Evolutionary conservation across 2,329 filamentous ascomycete genomes (phyloP).

Genomic region (Albifimbria verrucaria): DNA sequence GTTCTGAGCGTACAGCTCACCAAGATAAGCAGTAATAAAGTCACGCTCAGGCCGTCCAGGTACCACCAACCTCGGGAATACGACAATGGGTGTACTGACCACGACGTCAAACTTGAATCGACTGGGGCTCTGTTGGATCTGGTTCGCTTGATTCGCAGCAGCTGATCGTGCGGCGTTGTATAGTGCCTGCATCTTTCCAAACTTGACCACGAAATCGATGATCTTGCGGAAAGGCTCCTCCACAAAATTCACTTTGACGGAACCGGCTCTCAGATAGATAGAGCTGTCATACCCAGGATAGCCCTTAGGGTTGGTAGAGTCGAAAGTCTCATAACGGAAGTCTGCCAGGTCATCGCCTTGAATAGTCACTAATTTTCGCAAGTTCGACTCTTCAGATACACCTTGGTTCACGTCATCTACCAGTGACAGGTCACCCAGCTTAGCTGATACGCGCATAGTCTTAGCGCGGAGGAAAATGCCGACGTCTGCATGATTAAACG

Average conservation of each 20-base stretch:
- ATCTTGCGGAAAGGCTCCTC: constrained; percentile 98
- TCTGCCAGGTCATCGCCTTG: constrained; percentile 94
- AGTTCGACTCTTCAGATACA: constrained; percentile 72
- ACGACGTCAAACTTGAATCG: constrained; percentile 93
- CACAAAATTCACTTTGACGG: constrained; percentile 93
- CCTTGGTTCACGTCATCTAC: constrained; percentile 93
- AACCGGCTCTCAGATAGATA: constrained; percentile 85
- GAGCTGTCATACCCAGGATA: constrained; percentile 96
- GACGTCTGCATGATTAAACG: constrained; percentile 88
- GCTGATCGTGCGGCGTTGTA: constrained; percentile 97
- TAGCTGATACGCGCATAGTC: constrained; percentile 83
- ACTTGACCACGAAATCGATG: constrained; percentile 96
- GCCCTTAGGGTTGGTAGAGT: constrained; percentile 61
- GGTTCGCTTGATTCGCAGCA: constrained; percentile 87
- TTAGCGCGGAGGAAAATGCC: constrained; percentile 83
- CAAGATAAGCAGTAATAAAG: constrained; percentile 85
- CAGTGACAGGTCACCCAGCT: constrained; percentile 81
- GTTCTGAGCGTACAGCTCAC: constrained; percentile 97
- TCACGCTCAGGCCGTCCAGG: constrained; percentile 72
- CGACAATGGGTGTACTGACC: constrained; percentile 91
- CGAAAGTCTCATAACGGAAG: constrained; percentile 96
- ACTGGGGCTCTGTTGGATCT: constrained; percentile 85
- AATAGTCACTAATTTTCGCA: constrained; percentile 88
- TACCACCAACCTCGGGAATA: constrained; percentile 79
- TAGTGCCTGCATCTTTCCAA: constrained; percentile 98